Percentiles rank a stretch among this genome's conserved stretches.
Evolutionary conservation across 257 asterid species (phyloP).

Genomic region (Nicotiana benthamiana): DNA sequence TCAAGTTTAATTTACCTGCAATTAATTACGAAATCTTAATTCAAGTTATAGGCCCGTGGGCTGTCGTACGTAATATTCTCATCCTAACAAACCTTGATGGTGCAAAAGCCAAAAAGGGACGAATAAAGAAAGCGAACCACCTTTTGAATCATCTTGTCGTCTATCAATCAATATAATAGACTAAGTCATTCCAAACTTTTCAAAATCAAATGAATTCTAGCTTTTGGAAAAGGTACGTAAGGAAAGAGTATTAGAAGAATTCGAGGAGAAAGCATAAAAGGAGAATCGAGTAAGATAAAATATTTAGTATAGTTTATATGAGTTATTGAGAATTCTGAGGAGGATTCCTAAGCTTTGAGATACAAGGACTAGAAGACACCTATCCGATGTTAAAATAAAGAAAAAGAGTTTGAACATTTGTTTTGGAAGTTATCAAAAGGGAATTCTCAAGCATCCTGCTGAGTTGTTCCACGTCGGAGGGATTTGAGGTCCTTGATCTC

Average conservation of each 20-base stretch:
- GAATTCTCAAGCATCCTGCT: constrained; percentile 44
- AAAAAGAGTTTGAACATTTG: constrained; percentile 16
- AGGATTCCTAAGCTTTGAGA: constrained; percentile 32
- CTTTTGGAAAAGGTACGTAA: constrained; percentile 10
- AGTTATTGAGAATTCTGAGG: constrained; percentile 30
- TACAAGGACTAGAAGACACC: constrained; percentile 52
- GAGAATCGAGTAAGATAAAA: constrained; percentile 40
- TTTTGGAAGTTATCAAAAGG: constrained; percentile 33
- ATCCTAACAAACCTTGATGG: neutral
- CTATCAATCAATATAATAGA: constrained; percentile 8
- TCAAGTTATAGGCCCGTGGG: neutral
- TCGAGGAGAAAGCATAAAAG: constrained; percentile 31
- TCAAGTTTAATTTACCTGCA: neutral
- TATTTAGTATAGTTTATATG: constrained; percentile 14
- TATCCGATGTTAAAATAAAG: constrained; percentile 6
- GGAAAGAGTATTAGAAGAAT: constrained; percentile 45
- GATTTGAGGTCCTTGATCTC: too few species aligned
- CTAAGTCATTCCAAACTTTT: constrained; percentile 6
- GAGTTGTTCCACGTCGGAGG: too few species aligned
- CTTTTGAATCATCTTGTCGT: constrained; percentile 47
- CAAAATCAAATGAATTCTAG: constrained; percentile 16
- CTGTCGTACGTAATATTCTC: constrained; percentile 3
- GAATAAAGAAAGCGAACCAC: constrained; percentile 9
- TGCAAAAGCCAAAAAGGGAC: neutral
- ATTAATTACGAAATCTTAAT: neutral